Base-by-base conservation (phyloP, 306 rosid genomes). In the Quercus alba region DNA sequence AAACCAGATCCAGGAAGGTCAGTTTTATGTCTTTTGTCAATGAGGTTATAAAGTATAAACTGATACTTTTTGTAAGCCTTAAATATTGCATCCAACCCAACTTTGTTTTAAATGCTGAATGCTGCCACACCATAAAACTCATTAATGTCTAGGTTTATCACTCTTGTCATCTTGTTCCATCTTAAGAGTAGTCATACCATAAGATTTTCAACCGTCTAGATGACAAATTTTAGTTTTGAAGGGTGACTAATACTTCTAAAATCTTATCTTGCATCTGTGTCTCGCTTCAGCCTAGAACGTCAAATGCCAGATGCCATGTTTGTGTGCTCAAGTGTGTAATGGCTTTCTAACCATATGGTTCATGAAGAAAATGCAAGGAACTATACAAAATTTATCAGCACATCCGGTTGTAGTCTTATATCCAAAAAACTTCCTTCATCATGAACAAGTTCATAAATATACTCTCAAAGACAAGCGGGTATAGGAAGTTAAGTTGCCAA, bases 1-100 rank as follows among this genome's bases (percentile, higher is more conserved):
- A 63, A 56, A 75, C 78, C 63, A 75, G 76, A 62, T 26, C 10
- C 41, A 77, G 64, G 55, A 83, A 81, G 82, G 86, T 83, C 68
- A 74, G 71, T 82, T 73, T 74, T 64, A 4, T 18, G 19, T 15
- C 10, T 21, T 13, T 25, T 23, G 8, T 71, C 41, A 15, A 14
- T 46, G 4, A 23, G 25, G 11, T 14, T 59, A 13, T 23, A 76
- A 19, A 14, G 2, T 28, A 6, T 15, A 63, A 49, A 7, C 4
- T 28, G 46, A 62, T 62, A 28, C 41, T 25, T 15, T 63, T 1
- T 28, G 41, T 63, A 63, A 28, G 30, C 41, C 41, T 62, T 63
- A 15, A 62, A 25, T 26, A 25, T 26, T 13, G 69, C 70, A 26
- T 26, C 20, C 1, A 62, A 18, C 5, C 5, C 38, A 62, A 49